A percentile compares a stretch with the other conserved stretches of the same genome.
phyloP scores from a whole-genome alignment of 345 rosid species.

The Rubroshorea leprosula region DNA sequence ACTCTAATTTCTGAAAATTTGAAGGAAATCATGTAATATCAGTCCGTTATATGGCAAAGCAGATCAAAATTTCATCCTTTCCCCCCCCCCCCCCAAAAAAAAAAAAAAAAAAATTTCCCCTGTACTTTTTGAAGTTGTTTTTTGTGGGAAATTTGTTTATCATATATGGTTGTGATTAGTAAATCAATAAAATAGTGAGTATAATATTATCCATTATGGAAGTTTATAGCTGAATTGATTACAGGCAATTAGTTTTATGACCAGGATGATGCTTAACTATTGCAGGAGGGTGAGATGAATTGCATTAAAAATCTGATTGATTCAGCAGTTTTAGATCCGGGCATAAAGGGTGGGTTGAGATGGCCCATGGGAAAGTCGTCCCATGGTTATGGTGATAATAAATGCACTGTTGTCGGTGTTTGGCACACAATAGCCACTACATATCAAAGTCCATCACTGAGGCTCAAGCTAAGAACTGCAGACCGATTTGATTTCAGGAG shows the following conservation, averaged over 20 bases:
- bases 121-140: too few relatives aligned
- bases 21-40: too few relatives aligned
- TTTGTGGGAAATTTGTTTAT: too few relatives aligned
- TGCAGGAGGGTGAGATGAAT: constrained; percentile 55
- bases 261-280: not conserved
- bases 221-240: not conserved
- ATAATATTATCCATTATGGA: not conserved
- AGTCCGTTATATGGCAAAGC: too few relatives aligned
- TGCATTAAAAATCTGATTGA: constrained; percentile 37
- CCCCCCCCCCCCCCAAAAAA: too few relatives aligned
- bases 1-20: too few relatives aligned
- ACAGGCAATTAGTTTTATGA: not conserved
- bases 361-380: constrained; percentile 48
- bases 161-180: too few relatives aligned
- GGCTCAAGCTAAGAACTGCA: constrained; percentile 50
- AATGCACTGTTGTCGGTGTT: constrained; percentile 37
- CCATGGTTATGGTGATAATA: constrained; percentile 30
- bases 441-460: constrained; percentile 35
- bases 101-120: too few relatives aligned
- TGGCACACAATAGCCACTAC: constrained; percentile 36
- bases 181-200: not conserved
- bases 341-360: constrained; percentile 62
- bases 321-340: constrained; percentile 49
- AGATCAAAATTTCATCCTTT: too few relatives aligned
- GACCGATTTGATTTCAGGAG: constrained; percentile 45